Evolutionary conservation across 2,329 filamentous ascomycete species (phyloP), one percentile per base, ranked within the genome.

Genomic region (Berkeleyomyces basicola): DNA sequence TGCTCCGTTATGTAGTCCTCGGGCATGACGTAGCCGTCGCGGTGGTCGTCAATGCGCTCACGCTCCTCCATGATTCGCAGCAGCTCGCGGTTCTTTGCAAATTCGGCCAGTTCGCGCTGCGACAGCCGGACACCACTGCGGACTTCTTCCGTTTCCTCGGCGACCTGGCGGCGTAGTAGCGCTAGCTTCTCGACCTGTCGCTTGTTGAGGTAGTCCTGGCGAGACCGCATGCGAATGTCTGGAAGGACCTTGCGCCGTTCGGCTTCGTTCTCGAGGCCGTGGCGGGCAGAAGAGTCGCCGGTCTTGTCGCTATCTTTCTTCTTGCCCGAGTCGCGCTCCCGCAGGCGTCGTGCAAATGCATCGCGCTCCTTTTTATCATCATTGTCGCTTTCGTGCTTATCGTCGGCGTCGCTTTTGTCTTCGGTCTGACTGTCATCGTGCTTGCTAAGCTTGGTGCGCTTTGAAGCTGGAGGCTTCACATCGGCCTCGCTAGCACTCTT

Each of bases 1-100:
- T 92, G 91, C 71, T 95, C 90, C 0, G 88, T 96, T 66, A 96
- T 92, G 70, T 96, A 96, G 71, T 96, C 90, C 67, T 96, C 91
- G 0, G 92, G 93, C 76, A 99, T 85, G 67, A 86, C 81, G 74
- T 97, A 99, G 1, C 92, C 92, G 75, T 96, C 91, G 23, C 86
- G 82, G 71, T 96, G 85, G 68, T 97, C 92, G 70, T 97, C 91
- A 66, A 99, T 95, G 51, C 82, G 82, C 62, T 92, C 76, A 31
- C 92, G 81, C 71, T 95, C 90, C 73, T 96, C 88, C 0, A 90
- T 89, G 49, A 96, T 77, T 43, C 85, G 80, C 49, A 96, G 74
- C 36, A 91, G 79, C 72, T 97, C 89, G 55, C 88, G 78, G 70
- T 97, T 97, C 70, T 89, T 86, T 2, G 86, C 86, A 71, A 99